Base-by-base conservation (phyloP, 1,139 yeast species). In the Geotrichum europaeum region DNA sequence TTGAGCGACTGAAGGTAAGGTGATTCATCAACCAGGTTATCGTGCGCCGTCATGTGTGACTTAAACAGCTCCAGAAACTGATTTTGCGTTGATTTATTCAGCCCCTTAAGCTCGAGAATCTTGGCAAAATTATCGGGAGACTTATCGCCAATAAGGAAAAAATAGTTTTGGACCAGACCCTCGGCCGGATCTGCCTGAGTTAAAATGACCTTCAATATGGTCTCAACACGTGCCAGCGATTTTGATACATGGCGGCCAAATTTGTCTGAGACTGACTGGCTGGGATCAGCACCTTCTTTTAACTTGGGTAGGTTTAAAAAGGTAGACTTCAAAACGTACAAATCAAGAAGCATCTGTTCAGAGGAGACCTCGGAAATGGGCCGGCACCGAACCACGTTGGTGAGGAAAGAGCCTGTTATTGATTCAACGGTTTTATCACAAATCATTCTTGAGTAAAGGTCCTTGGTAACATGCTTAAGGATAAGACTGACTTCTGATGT, bases 301-400 rank as follows among this genome's bases (percentile, higher is more conserved):
- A 70, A 62, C 10, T 64, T 49, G 1, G 90, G 90, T 57, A 89
- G 75, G 25, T 73, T 74, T 25, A 81, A 66, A 56, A 90, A 79
- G 36, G 82, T 76, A 40, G 78, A 78, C 68, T 87, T 87, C 67
- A 94, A 73, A 10, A 82, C 79, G 51, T 85, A 84, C 4, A 88
- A 70, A 73, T 94, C 99, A 45, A 87, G 75, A 49, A 87, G 75
- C 69, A 94, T 79, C 71, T 92, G 97, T 70, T 92, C 97, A 5
- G 95, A 87, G 66, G 87, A 86, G 18, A 82, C 76, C 25, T 86
- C 85, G 6, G 82, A 78, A 47, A 92, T 80, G 1, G 96, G 96
- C 63, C 81, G 82, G 68, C 68, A 86, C 60, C 80, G 79, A 34
- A 82, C 78, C 50, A 90, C 80, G 63, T 82, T 82, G 53, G 80